Conservation (phyloP, 148 eudicot genomes). For the Camellia sinensis region DNA sequence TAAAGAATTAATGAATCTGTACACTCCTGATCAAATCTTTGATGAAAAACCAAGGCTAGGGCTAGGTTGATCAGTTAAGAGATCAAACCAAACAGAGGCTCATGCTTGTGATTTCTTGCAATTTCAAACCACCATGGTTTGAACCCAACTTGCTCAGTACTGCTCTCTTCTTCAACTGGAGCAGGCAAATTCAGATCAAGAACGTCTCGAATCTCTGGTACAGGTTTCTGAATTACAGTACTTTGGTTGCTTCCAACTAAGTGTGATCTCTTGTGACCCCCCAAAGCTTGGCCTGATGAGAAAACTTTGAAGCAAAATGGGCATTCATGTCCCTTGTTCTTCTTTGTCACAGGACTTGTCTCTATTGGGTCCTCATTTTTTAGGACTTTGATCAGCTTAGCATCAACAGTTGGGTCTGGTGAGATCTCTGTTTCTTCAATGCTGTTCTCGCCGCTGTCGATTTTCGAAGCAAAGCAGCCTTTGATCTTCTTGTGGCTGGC, state of each 20-base stretch:
- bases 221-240: conserved; percentile 34
- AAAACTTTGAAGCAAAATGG: conserved; percentile 79
- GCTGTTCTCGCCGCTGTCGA: conserved; percentile 14
- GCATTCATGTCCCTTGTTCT: conserved; percentile 51
- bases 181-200: conserved; percentile 90
- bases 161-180: conserved; percentile 53
- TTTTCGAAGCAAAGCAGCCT: conserved; percentile 35
- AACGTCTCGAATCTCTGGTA: conserved; percentile 47
- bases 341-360: too few relatives aligned
- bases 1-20: conserved; percentile 54
- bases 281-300: conserved; percentile 89
- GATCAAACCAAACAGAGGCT: conserved; percentile 47
- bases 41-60: not conserved
- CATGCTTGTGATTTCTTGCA: conserved; percentile 44
- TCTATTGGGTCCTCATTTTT: not conserved
- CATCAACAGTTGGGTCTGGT: not conserved
- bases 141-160: conserved; percentile 26
- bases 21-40: conserved; percentile 30
- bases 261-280: conserved; percentile 98
- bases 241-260: conserved; percentile 32
- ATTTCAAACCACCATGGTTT: conserved; percentile 42
- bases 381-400: not conserved
- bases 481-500: conserved; percentile 84
- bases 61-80: conserved; percentile 29
- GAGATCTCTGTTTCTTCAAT: conserved; percentile 19